Evolutionary conservation across 331 rosid genomes (phyloP).

Genomic region (Acacia pycnantha): DNA sequence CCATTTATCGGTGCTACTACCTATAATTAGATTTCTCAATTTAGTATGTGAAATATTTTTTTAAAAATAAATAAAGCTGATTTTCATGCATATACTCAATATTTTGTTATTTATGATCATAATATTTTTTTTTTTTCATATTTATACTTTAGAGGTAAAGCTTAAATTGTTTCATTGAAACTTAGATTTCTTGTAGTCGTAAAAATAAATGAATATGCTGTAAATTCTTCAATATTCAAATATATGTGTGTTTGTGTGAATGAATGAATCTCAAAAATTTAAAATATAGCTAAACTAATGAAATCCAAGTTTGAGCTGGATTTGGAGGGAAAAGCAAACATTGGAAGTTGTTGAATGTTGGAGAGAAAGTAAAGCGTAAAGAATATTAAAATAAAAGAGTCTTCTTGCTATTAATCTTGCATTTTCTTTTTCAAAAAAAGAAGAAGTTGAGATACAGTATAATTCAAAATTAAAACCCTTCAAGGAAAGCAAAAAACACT

Average conservation of each 20-base stretch:
- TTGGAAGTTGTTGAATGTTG: not conserved
- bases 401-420: not conserved
- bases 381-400: not conserved
- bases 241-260: too few relatives aligned
- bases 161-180: not conserved
- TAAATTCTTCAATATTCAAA: not conserved
- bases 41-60: not conserved
- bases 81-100: not conserved
- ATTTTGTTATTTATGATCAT: not conserved
- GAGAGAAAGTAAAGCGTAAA: not conserved
- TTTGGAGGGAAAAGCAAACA: constrained; percentile 8
- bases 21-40: not conserved
- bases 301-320: not conserved
- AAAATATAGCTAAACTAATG: not conserved
- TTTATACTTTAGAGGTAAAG: not conserved
- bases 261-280: not conserved
- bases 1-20: not conserved
- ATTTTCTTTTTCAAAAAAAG: not conserved
- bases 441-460: not conserved
- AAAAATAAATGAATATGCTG: not conserved
- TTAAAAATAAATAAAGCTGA: not conserved
- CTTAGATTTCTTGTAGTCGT: not conserved
- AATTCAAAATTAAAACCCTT: not conserved
- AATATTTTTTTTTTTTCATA: not conserved
- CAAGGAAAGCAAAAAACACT: not conserved